phyloP scores from a whole-genome alignment of 139 green algal species.

The Coccomyxa sp. region DNA sequence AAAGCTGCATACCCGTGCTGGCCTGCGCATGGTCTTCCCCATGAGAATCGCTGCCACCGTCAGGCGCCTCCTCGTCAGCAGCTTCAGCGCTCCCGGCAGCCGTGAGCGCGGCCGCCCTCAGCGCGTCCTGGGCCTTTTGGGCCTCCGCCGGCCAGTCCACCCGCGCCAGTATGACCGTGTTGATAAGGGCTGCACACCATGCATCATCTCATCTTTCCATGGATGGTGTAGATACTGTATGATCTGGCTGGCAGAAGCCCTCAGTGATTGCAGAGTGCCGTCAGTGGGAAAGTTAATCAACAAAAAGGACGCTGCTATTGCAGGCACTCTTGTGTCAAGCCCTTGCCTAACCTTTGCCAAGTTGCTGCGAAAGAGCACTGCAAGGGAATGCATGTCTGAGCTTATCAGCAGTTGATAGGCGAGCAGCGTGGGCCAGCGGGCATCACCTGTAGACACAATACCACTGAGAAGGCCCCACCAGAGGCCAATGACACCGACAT shows the following conservation, averaged over 20 bases:
- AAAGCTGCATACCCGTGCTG: background rate
- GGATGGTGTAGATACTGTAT: background rate
- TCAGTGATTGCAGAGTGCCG: no score
- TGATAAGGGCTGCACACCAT: background rate
- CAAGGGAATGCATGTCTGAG: background rate
- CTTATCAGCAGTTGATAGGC: background rate
- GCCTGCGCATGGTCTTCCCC: background rate
- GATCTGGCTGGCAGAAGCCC: background rate
- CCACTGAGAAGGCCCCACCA: constrained; percentile 16
- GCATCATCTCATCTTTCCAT: background rate
- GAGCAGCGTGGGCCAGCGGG: background rate
- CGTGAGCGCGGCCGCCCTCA: background rate
- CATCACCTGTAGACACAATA: background rate
- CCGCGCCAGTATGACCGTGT: background rate
- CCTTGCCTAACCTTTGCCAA: no score
- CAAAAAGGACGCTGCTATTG: background rate
- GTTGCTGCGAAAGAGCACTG: background rate
- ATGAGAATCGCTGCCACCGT: background rate
- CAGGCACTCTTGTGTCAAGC: background rate
- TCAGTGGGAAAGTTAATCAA: no score
- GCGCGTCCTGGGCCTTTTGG: background rate
- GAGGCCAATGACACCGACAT: constrained; percentile 10
- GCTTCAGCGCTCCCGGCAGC: background rate
- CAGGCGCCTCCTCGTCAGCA: background rate
- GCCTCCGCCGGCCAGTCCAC: constrained; percentile 4